phyloP scores from a whole-genome alignment of 495 filamentous ascomycete species.

The Aspergillus mulundensis region DNA sequence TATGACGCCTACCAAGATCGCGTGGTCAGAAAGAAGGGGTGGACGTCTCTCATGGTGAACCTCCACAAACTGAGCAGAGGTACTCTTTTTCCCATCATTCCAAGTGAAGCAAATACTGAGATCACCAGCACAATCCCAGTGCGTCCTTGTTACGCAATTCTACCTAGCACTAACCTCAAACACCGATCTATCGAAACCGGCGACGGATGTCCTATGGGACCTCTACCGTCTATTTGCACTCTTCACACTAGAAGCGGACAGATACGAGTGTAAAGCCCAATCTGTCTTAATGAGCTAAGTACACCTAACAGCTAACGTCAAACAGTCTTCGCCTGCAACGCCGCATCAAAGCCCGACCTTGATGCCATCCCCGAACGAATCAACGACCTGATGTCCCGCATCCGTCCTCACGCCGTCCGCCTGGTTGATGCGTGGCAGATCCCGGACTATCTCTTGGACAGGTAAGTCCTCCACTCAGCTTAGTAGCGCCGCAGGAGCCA shows the following conservation, averaged over 20 bases:
- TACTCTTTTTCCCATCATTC: not conserved
- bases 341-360: constrained; percentile 30
- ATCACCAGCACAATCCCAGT: constrained; percentile 39
- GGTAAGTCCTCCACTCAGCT: constrained; percentile 15
- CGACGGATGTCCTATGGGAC: constrained; percentile 25
- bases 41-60: constrained; percentile 44
- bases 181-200: constrained; percentile 21
- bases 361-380: constrained; percentile 31
- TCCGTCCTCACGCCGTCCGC: constrained; percentile 45
- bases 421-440: constrained; percentile 47
- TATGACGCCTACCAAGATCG: constrained; percentile 41
- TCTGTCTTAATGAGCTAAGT: not conserved
- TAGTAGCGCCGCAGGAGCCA: no score
- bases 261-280: constrained; percentile 24
- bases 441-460: constrained; percentile 46
- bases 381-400: constrained; percentile 36
- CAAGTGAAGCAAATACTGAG: not conserved
- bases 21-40: constrained; percentile 39
- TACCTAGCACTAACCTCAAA: constrained; percentile 26
- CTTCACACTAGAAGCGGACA: constrained; percentile 38
- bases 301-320: not conserved
- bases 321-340: constrained; percentile 33
- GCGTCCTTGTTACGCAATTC: constrained; percentile 42
- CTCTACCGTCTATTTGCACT: constrained; percentile 44
- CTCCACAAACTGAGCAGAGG: constrained; percentile 43